Base-by-base conservation (phyloP, 495 filamentous ascomycete genomes). In the Xylaria nigripes region DNA sequence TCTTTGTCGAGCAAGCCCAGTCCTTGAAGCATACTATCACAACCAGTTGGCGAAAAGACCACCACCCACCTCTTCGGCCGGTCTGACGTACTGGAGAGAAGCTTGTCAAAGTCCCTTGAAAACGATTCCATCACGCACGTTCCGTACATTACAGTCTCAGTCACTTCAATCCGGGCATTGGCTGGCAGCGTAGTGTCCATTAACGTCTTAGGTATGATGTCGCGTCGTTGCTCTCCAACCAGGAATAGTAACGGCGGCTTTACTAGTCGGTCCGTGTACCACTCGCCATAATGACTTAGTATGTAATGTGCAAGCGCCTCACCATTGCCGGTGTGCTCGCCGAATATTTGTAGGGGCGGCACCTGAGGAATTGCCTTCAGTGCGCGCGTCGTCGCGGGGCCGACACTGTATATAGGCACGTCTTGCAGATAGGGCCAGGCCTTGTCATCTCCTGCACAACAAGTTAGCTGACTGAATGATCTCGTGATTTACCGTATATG, bases 21-120 rank as follows among this genome's bases (percentile, higher is more conserved):
- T 29, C 76, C 79, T 49, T 78, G 70, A 5, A 96, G 72, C 86
- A 95, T 87, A 60, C 81, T 83, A 67, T 86, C 83, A 60, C 89
- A 93, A 1, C 88, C 91, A 18, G 85, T 90, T 1, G 93, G 90
- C 38, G 91, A 96, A 61, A 99, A 99, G 7, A 97, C 86, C 12
- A 96, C 87, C 1, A 91, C 83, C 91, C 93, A 97, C 59, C 85
- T 76, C 29, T 51, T 59, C 27, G 61, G 51, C 7, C 61, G 62
- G 34, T 64, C 67, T 16, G 62, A 50, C 12, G 71, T 82, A 45
- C 69, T 57, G n/a, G 56, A 41, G 27, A 80, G 71, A 9, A 74
- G 62, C 8, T 51, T 54, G 16, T 56, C 61, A 58, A 96, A 95
- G 50, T 85, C 74, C 0, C 72, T 60, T 51, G 80, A 76, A 60